Percentiles rank a stretch among this genome's conserved stretches.
These are phyloP conservation scores for Pleomassaria siparia DNA, from an alignment of 2,329 filamentous ascomycete genomes.

Conservation along the genomic window DNA sequence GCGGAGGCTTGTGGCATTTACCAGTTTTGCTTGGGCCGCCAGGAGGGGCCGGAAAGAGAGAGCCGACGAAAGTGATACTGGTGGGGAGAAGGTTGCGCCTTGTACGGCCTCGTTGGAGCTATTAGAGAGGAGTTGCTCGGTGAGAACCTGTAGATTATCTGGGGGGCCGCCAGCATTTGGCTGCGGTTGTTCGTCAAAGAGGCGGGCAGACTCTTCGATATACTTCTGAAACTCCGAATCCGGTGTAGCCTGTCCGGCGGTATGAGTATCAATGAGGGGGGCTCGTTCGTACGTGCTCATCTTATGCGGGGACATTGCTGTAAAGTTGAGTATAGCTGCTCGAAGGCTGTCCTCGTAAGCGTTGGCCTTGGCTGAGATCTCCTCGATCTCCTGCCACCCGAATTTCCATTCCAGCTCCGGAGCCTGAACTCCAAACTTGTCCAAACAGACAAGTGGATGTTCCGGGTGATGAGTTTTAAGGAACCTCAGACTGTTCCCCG, in stretches of 20 bases:
- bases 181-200: slow-evolving; percentile 29
- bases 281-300: background rate
- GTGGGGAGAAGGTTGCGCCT: slow-evolving; percentile 47
- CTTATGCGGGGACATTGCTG: slow-evolving; percentile 3
- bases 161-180: slow-evolving; percentile 14
- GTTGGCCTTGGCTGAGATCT: slow-evolving; percentile 62
- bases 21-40: slow-evolving; percentile 70
- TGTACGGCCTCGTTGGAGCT: background rate
- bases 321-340: slow-evolving; percentile 31
- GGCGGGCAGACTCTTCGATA: slow-evolving; percentile 27
- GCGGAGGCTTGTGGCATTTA: slow-evolving; percentile 75
- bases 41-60: slow-evolving; percentile 78
- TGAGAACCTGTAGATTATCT: slow-evolving; percentile 31
- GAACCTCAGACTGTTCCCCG: slow-evolving; percentile 73
- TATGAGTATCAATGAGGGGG: too few species aligned
- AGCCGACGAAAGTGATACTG: slow-evolving; percentile 60
- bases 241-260: slow-evolving; percentile 1
- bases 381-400: slow-evolving; percentile 68
- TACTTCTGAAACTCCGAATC: slow-evolving; percentile 20
- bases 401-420: slow-evolving; percentile 69
- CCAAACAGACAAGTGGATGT: slow-evolving; percentile 65
- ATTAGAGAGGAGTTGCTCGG: slow-evolving; percentile 19
- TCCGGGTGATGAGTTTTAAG: slow-evolving; percentile 69
- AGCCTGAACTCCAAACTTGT: slow-evolving; percentile 52
- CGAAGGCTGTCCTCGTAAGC: slow-evolving; percentile 51